These are phyloP conservation scores for Xylariaceae sp. DNA, from an alignment of 2,329 filamentous ascomycete species.

Conservation along the genomic window DNA sequence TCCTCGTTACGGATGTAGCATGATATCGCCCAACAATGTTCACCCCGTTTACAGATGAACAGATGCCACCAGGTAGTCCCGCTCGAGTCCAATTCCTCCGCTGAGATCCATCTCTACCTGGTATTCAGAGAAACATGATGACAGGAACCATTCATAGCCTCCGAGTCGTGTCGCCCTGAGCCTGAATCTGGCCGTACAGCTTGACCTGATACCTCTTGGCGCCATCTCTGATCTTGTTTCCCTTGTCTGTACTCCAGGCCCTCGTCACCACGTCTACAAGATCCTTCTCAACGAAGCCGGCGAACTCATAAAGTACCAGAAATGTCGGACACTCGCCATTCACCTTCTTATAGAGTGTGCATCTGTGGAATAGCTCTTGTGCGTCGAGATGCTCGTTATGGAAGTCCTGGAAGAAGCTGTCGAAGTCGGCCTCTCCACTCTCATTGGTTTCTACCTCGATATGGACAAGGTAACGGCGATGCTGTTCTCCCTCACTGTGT, in stretches of 20 bases:
- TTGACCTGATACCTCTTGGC: neutral
- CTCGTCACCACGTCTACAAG: neutral
- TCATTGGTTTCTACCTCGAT: constrained; percentile 6
- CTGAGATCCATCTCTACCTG: neutral
- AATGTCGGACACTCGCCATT: constrained; percentile 4
- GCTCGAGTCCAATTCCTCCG: neutral
- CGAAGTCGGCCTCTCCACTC: constrained; percentile 1
- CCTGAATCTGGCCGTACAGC: constrained; percentile 3
- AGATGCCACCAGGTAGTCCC: too few species aligned
- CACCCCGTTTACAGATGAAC: neutral
- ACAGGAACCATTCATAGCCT: neutral
- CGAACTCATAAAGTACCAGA: constrained; percentile 8
- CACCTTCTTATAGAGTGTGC: constrained; percentile 5
- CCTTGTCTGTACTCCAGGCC: neutral
- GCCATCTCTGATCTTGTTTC: neutral
- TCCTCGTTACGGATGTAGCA: too few species aligned
- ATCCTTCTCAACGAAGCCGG: neutral
- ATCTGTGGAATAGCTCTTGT: constrained; percentile 3
- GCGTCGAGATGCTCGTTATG: constrained; percentile 2
- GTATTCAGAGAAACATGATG: neutral
- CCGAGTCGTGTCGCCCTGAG: neutral
- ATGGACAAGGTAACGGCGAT: neutral
- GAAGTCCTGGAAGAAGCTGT: constrained; percentile 8
- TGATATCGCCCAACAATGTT: too few species aligned
- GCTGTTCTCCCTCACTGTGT: neutral